These are phyloP conservation scores for Penicillium sp. DNA, from an alignment of 2,329 filamentous ascomycete species.

Conservation along the genomic window DNA sequence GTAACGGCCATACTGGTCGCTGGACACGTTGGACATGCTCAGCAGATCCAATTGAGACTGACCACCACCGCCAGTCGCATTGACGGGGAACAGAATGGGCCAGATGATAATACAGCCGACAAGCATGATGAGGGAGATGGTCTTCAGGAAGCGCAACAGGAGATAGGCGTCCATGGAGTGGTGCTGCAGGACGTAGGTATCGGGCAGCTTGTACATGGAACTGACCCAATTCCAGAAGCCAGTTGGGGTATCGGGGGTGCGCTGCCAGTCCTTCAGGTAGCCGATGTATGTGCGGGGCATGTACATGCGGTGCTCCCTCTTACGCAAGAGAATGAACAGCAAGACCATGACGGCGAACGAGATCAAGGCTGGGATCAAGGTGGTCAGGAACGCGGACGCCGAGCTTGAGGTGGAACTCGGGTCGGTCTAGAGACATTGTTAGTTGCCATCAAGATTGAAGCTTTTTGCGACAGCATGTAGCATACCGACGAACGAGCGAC, in stretches of 20 bases:
- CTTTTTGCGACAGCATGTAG: not conserved
- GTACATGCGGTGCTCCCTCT: conserved; percentile 52
- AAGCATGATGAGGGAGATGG: conserved; percentile 74
- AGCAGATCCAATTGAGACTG: conserved; percentile 72
- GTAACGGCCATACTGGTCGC: conserved; percentile 61
- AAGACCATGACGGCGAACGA: conserved; percentile 48
- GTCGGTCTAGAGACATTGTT: conserved; percentile 4
- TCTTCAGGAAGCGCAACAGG: conserved; percentile 83
- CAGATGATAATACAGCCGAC: conserved; percentile 82
- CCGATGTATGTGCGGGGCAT: conserved; percentile 58
- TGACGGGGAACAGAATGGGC: conserved; percentile 86
- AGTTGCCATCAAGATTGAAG: not conserved
- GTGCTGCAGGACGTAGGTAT: conserved; percentile 82
- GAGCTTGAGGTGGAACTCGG: conserved; percentile 33
- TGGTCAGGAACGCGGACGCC: conserved; percentile 50
- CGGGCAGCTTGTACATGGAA: conserved; percentile 66
- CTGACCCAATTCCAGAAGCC: conserved; percentile 69
- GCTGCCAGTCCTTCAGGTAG: conserved; percentile 53
- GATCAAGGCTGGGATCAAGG: conserved; percentile 49
- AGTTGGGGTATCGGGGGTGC: conserved; percentile 59
- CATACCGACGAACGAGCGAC: conserved; percentile 13
- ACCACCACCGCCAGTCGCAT: conserved; percentile 73
- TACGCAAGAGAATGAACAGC: conserved; percentile 54
- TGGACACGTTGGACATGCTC: conserved; percentile 72
- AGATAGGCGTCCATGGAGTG: conserved; percentile 91